These are phyloP conservation scores for Corynespora cassiicola DNA, from an alignment of 2,329 filamentous ascomycete genomes.

Conservation along the genomic window DNA sequence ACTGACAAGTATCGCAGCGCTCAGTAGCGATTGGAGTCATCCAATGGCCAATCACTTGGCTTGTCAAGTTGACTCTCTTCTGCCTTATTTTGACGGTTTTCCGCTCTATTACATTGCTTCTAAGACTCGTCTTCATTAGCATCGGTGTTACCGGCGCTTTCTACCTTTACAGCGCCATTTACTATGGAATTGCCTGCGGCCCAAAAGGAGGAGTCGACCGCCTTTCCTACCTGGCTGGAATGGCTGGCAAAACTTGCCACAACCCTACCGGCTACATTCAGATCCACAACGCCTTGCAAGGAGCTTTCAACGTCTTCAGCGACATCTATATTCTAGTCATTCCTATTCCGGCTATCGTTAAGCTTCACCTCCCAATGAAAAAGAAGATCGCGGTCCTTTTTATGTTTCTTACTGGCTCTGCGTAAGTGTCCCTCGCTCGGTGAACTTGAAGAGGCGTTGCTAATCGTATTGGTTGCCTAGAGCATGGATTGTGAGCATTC, in stretches of 20 bases:
- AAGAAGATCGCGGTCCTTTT: slow-evolving; percentile 6
- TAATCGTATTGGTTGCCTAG: not conserved
- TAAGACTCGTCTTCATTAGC: slow-evolving; percentile 3
- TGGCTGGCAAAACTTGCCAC: slow-evolving; percentile 1
- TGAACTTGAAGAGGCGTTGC: not conserved
- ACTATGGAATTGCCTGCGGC: slow-evolving; percentile 3
- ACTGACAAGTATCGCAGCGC: slow-evolving; percentile 2
- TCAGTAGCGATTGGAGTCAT: not conserved
- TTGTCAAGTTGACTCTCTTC: slow-evolving; percentile 8
- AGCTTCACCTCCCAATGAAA: not conserved
- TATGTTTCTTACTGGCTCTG: slow-evolving; percentile 7
- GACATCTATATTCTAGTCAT: slow-evolving; percentile 10
- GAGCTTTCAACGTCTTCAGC: slow-evolving; percentile 6
- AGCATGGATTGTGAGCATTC: slow-evolving; percentile 8
- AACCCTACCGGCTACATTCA: not conserved
- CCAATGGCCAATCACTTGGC: not conserved
- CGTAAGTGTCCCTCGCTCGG: slow-evolving; percentile 1
- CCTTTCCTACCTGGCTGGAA: slow-evolving; percentile 5
- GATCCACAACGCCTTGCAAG: not conserved
- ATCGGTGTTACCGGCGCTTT: not conserved
- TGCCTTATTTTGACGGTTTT: slow-evolving; percentile 4
- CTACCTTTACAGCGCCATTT: slow-evolving; percentile 1
- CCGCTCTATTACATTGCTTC: slow-evolving; percentile 3
- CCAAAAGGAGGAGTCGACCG: slow-evolving; percentile 5
- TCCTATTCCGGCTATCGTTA: slow-evolving; percentile 6